A percentile compares a stretch with the other conserved stretches of the same genome.
These are phyloP conservation scores for Fraxinus pennsylvanica DNA, from an alignment of 257 asterid species.

Conservation along the genomic window DNA sequence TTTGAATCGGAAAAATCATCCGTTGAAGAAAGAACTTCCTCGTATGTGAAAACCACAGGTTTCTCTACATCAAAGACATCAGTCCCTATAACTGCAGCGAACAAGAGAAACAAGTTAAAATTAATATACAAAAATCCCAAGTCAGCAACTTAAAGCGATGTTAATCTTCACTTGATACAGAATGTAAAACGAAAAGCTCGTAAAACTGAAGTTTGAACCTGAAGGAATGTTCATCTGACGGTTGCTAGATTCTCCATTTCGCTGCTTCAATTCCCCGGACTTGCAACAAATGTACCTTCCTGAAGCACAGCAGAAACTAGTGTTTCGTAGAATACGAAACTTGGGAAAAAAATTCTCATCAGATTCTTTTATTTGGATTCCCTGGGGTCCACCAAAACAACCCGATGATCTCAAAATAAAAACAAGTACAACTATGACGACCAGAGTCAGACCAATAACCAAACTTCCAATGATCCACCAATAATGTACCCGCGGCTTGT, in stretches of 20 bases:
- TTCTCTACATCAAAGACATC: conserved; percentile 91
- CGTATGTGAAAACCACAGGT: conserved; percentile 70
- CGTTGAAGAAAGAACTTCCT: conserved; percentile 68
- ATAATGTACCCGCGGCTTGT: conserved; percentile 56
- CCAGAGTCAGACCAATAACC: conserved; percentile 69
- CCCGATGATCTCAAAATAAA: conserved; percentile 58
- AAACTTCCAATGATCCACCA: conserved; percentile 91
- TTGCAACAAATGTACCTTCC: conserved; percentile 61
- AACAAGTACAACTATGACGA: conserved; percentile 46
- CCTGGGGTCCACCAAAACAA: conserved; percentile 44
- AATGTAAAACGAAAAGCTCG: not conserved
- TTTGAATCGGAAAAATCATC: conserved; percentile 85
- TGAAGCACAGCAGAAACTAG: conserved; percentile 85
- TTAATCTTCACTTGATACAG: not conserved
- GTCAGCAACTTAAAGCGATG: not conserved
- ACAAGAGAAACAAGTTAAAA: conserved; percentile 14
- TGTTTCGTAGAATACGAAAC: conserved; percentile 73
- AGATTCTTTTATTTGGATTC: conserved; percentile 50
- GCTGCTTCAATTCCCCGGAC: conserved; percentile 51
- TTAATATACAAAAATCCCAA: not conserved
- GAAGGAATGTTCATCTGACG: conserved; percentile 77
- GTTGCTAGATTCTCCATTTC: conserved; percentile 66
- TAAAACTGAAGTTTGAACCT: conserved; percentile 43
- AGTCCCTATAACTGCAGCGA: conserved; percentile 73
- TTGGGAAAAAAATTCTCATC: conserved; percentile 59